A percentile compares a stretch with the other conserved stretches of the same genome.
These are phyloP conservation scores for Penicillium salamii DNA, from an alignment of 495 filamentous ascomycete species.

Conservation along the genomic window DNA sequence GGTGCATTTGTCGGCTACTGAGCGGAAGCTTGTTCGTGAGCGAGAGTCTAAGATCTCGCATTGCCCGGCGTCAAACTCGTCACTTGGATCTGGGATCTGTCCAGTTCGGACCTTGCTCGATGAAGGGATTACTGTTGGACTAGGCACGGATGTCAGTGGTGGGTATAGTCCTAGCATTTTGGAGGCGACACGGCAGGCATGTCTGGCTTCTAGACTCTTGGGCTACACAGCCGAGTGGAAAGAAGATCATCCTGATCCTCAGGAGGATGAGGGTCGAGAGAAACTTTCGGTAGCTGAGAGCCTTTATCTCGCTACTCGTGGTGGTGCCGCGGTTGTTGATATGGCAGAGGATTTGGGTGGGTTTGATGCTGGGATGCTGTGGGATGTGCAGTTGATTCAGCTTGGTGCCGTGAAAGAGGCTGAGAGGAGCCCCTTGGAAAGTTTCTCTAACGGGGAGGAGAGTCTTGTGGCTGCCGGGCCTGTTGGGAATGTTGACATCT, in stretches of 20 bases:
- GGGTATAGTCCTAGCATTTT: slow-evolving; percentile 79
- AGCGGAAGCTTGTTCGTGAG: slow-evolving; percentile 58
- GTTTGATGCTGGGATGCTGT: slow-evolving; percentile 84
- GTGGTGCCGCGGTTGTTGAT: slow-evolving; percentile 76
- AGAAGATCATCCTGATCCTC: background rate
- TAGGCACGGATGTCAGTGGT: slow-evolving; percentile 88
- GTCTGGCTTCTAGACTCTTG: slow-evolving; percentile 63
- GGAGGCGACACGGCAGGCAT: slow-evolving; percentile 74
- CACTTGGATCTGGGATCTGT: slow-evolving; percentile 71
- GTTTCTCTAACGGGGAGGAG: background rate
- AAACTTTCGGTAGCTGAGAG: slow-evolving; percentile 82
- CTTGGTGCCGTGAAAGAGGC: slow-evolving; percentile 40
- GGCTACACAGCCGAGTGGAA: slow-evolving; percentile 11
- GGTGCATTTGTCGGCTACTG: slow-evolving; percentile 66
- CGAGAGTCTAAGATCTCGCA: slow-evolving; percentile 69
- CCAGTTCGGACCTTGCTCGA: slow-evolving; percentile 71
- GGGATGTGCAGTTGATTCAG: slow-evolving; percentile 80
- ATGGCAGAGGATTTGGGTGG: slow-evolving; percentile 64
- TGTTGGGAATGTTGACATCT: slow-evolving; percentile 61
- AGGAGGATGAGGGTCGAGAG: slow-evolving; percentile 16
- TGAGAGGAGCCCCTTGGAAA: slow-evolving; percentile 8
- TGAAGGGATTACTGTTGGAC: slow-evolving; percentile 69
- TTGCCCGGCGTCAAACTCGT: slow-evolving; percentile 82
- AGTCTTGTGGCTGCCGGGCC: slow-evolving; percentile 14
- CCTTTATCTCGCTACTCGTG: slow-evolving; percentile 79